Conservation (phyloP, 345 rosid genomes). For the Geranium brycei region DNA sequence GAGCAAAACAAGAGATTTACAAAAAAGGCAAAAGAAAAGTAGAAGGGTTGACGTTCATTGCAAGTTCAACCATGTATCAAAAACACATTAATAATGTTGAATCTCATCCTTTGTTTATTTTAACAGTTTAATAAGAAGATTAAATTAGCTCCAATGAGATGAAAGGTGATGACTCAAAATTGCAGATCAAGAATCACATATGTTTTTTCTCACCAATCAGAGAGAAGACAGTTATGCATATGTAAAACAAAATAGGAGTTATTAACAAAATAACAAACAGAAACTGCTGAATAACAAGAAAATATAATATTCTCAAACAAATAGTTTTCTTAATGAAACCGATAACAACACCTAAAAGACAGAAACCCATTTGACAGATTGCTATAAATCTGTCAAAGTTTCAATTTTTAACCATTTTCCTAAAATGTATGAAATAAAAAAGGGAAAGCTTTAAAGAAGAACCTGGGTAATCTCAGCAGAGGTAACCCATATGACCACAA, state of each 20-base stretch:
- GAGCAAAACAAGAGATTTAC: too few relatives aligned
- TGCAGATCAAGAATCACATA: neutral
- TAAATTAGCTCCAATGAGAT: neutral
- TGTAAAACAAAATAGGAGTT: too few relatives aligned
- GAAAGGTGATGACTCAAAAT: neutral
- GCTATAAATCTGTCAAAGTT: neutral
- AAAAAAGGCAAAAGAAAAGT: too few relatives aligned
- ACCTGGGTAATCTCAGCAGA: slow-evolving; percentile 39
- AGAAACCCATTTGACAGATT: too few relatives aligned
- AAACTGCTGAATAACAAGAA: neutral
- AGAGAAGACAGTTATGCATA: too few relatives aligned
- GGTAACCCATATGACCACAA: slow-evolving; percentile 33
- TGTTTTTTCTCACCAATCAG: too few relatives aligned
- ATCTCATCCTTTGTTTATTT: too few relatives aligned
- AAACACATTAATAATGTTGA: too few relatives aligned
- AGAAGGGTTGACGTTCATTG: too few relatives aligned
- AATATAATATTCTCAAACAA: neutral
- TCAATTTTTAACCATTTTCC: neutral
- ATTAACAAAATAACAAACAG: too few relatives aligned
- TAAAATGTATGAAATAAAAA: too few relatives aligned
- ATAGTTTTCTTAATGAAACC: neutral
- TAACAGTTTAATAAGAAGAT: neutral
- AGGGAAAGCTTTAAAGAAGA: neutral
- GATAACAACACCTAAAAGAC: neutral
- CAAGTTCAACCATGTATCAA: too few relatives aligned